A percentile compares a stretch with the other conserved stretches of the same genome.
Evolutionary conservation across 176 grass and related monocot genomes (phyloP).

Genomic region (Saccharum spontaneum): DNA sequence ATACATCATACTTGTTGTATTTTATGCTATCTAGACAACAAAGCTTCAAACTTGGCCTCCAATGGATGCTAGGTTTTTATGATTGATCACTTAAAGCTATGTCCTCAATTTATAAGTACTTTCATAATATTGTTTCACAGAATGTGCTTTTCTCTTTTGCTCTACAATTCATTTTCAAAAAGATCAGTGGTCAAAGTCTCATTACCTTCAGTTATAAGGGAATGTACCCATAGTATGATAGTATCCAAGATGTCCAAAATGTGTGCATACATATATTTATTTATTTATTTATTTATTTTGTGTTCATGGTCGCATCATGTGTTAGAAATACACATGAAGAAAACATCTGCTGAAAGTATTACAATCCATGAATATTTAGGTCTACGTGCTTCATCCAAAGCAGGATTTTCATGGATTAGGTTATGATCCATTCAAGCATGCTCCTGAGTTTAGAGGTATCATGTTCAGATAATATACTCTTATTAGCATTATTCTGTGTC

Average conservation of each 20-base stretch:
- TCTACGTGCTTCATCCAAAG: conserved; percentile 85
- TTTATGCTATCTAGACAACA: background rate
- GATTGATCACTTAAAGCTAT: background rate
- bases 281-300: conserved; percentile 15
- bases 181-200: background rate
- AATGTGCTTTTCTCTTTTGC: background rate
- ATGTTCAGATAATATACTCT: conserved; percentile 9
- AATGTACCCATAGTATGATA: background rate
- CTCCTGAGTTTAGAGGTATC: conserved; percentile 93
- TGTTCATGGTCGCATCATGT: conserved; percentile 1
- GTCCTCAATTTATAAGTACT: background rate
- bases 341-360: conserved; percentile 30
- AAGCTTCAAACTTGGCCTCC: background rate
- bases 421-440: conserved; percentile 94
- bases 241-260: background rate
- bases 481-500: background rate
- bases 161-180: background rate
- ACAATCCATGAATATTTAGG: conserved; percentile 49
- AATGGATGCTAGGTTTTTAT: background rate
- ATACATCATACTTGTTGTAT: background rate
- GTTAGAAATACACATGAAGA: conserved; percentile 15
- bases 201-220: background rate
- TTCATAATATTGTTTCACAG: background rate
- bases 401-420: conserved; percentile 92
- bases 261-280: background rate